A percentile compares a stretch with the other conserved stretches of the same genome.
These are phyloP conservation scores for Microbotryum violaceum DNA, from an alignment of 1,284 basidiomycete species.

Conservation along the genomic window DNA sequence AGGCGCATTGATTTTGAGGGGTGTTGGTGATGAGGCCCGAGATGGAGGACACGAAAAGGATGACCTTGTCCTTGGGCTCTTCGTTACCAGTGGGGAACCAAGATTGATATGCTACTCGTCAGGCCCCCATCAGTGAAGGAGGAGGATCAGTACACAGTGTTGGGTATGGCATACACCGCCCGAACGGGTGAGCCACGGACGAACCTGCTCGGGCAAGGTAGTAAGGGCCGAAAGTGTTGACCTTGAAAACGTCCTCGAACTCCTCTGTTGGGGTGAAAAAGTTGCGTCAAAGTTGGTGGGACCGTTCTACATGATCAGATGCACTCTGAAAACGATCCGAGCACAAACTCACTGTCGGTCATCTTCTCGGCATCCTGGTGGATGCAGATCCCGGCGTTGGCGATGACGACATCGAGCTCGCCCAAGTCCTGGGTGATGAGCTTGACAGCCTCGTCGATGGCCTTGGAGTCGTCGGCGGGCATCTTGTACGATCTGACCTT, in stretches of 20 bases:
- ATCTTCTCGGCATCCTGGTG: constrained; percentile 40
- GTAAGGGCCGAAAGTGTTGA: constrained; percentile 40
- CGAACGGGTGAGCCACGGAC: constrained; percentile 27
- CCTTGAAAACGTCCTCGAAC: constrained; percentile 36
- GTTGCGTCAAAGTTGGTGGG: not conserved
- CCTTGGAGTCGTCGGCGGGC: constrained; percentile 32
- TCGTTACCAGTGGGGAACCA: constrained; percentile 10
- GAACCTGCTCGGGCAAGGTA: constrained; percentile 39
- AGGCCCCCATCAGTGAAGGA: not conserved
- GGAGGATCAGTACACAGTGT: constrained; percentile 10
- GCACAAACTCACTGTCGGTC: constrained; percentile 35
- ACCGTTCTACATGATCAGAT: no score
- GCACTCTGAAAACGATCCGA: no score
- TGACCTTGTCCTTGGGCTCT: constrained; percentile 38
- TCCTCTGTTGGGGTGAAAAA: constrained; percentile 33
- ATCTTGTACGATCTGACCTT: constrained; percentile 38
- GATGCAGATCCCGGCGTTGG: constrained; percentile 34
- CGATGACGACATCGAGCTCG: constrained; percentile 36
- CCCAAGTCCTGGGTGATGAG: constrained; percentile 33
- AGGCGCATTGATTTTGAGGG: constrained; percentile 41
- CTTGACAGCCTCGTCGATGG: constrained; percentile 35
- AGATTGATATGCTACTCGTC: not conserved
- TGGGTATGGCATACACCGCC: constrained; percentile 37
- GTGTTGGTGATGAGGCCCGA: constrained; percentile 41
- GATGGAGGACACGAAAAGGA: constrained; percentile 43